Evolutionary conservation across 495 filamentous ascomycete genomes (phyloP), one percentile per base, ranked within the genome.

Genomic region (Neurospora intermedia): DNA sequence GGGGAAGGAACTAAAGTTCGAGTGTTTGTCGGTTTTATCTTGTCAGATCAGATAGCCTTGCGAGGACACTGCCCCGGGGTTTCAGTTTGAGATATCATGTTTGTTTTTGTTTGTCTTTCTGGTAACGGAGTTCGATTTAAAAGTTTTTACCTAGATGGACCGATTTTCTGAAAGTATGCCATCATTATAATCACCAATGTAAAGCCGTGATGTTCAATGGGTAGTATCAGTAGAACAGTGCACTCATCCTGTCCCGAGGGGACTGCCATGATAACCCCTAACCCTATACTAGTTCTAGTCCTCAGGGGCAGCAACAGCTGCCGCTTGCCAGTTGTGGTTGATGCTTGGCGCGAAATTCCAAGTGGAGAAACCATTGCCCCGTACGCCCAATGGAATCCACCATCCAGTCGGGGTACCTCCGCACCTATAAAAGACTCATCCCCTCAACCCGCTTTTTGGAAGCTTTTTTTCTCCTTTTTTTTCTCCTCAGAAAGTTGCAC

Each of bases 401-500:
- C 7, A 39, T 39, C 39, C 6, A 7, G 39, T 8, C 39, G 6
- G 39, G 39, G 39, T 1, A 39, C 35, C 35, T 38, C 35, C 35
- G 35, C 35, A 38, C 39, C 39, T 39, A 39, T 39, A 39, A 39
- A 39, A 39, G 5, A 39, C 39, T 39, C 6, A 8, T 39, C 39
- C 7, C 39, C 39, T 31, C 39, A 39, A 39, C 39, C 4, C 4
- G 39, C 13, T 66, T 66, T 38, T 35, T 3, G 23, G 23, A 13
- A 6, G 13, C 38, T 43, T 43, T 74, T 74, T 59, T 72, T 74
- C 72, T 75, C 69, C 74, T 76, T 73, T 77, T 77, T 77, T 77
- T 76, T 69, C 77, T 80, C 82, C 80, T 71, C 77, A 78, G 81
- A 84, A 85, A 86, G 83, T 85, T 85, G 78, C 81, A 69, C 78